Base-by-base conservation (phyloP, 2,329 filamentous ascomycete genomes). In the Tolypocladium inflatum region DNA sequence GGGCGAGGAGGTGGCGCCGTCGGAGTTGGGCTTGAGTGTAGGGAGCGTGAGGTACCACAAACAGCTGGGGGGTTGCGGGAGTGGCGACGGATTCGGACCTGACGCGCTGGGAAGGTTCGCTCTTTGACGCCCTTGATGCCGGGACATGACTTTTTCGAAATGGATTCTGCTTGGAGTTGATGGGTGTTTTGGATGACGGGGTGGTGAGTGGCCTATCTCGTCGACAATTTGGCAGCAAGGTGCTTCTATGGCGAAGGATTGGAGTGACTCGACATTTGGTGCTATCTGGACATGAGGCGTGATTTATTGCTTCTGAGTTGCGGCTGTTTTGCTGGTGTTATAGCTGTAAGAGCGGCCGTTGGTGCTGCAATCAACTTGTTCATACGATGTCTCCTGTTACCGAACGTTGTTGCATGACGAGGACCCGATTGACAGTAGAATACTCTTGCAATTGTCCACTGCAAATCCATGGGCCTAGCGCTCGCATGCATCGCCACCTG, bases 1-100 rank as follows among this genome's bases (percentile, higher is more conserved):
- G 0, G 76, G 74, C 2, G 81, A 84, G 53, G 81, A 84, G 54
- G 68, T 78, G 33, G 70, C 73, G 4, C 69, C 77, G 7, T 75
- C 74, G 37, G 76, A 81, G 57, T 63, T 81, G 57, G 75, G 78
- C 23, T 65, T 80, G 15, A 71, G 73, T 56, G 71, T 78, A 51
- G 70, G 70, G 38, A 72, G 69, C 55, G 63, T 69, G 37, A 66
- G 73, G 48, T 73, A 71, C 55, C 63, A 64, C 21, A 68, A 69
- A 54, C 66, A 69, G 38, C 63, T 69, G 59, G 38, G 23, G 23
- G 45, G 39, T 10, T 17, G 33, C 42, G 45, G 23, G 10, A 52
- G 54, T 15, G 48, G 37, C 39, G 45, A 57, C 13, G 26, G 54
- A 3, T 58, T 59, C 21, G 59, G 58, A 39, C 37, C 61, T 37